Evolutionary conservation across 2,329 filamentous ascomycete species (phyloP).

Genomic region (Paracorniculantispora psalliotae): DNA sequence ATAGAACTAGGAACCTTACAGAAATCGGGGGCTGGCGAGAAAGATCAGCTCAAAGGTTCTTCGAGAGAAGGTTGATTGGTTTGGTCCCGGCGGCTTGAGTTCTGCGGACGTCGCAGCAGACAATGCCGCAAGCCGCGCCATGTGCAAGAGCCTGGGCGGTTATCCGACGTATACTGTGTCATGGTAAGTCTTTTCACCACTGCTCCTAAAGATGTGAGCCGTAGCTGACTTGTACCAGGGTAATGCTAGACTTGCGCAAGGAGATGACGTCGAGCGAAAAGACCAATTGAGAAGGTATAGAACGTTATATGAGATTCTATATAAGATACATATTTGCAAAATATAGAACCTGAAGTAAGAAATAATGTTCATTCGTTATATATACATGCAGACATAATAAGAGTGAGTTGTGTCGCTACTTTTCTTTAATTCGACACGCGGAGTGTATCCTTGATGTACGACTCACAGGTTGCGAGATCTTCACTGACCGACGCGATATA

Average conservation of each 20-base stretch:
- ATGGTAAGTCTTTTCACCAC: not conserved
- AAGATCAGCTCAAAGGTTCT: conserved; percentile 55
- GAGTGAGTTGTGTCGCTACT: too few relatives aligned
- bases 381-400: too few relatives aligned
- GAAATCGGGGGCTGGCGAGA: conserved; percentile 60
- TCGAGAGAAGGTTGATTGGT: conserved; percentile 41
- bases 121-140: conserved; percentile 55
- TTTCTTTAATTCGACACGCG: too few relatives aligned
- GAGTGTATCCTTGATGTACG: too few relatives aligned
- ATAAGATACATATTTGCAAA: not conserved
- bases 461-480: not conserved
- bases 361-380: too few relatives aligned
- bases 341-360: too few relatives aligned
- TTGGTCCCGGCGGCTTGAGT: conserved; percentile 46
- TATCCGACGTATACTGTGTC: conserved; percentile 4
- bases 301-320: too few relatives aligned
- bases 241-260: not conserved
- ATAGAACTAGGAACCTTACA: conserved; percentile 42
- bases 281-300: not conserved
- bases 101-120: conserved; percentile 60
- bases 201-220: not conserved
- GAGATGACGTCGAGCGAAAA: not conserved
- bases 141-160: conserved; percentile 59
- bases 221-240: not conserved
- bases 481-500: conserved; percentile 26